Percentiles rank a stretch among this genome's conserved stretches.
Evolutionary conservation across 352 stramenopile genomes (phyloP).

Genomic region (Phytophthora fragariae): DNA sequence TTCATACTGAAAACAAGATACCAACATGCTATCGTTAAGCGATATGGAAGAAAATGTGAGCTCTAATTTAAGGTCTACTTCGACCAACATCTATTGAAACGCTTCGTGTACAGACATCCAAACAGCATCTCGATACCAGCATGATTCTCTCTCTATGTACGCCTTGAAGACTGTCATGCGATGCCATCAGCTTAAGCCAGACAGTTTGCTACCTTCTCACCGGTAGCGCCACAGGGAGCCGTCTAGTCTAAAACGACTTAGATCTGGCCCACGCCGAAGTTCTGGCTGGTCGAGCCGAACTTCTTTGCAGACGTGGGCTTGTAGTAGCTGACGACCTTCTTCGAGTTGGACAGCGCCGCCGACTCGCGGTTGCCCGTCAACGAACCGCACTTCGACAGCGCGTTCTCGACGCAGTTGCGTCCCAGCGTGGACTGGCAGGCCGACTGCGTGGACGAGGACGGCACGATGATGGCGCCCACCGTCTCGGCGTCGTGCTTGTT

Average conservation of each 20-base stretch:
- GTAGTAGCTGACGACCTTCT: slow-evolving; percentile 26
- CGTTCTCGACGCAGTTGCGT: slow-evolving; percentile 38
- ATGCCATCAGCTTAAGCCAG: too few species aligned
- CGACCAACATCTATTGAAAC: too few species aligned
- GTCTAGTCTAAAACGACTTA: not conserved
- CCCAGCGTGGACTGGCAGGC: slow-evolving; percentile 33
- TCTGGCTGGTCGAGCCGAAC: slow-evolving; percentile 26
- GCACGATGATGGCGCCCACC: slow-evolving; percentile 24
- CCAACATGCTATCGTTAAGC: too few species aligned
- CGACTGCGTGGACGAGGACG: slow-evolving; percentile 17
- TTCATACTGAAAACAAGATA: too few species aligned
- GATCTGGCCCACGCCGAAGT: slow-evolving; percentile 31
- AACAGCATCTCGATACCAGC: too few species aligned
- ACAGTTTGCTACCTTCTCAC: too few species aligned
- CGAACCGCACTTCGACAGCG: slow-evolving; percentile 25
- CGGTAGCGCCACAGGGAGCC: too few species aligned
- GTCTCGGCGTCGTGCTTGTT: slow-evolving; percentile 24
- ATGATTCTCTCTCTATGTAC: too few species aligned
- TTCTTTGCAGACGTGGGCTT: slow-evolving; percentile 15
- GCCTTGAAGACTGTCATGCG: too few species aligned
- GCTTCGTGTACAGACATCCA: too few species aligned
- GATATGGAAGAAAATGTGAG: too few species aligned
- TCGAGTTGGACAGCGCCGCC: slow-evolving; percentile 17
- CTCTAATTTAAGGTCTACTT: too few species aligned
- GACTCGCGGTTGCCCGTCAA: slow-evolving; percentile 23